Conservation (phyloP, 2,329 filamentous ascomycete genomes). For the Rhytidhysteron rufulum region DNA sequence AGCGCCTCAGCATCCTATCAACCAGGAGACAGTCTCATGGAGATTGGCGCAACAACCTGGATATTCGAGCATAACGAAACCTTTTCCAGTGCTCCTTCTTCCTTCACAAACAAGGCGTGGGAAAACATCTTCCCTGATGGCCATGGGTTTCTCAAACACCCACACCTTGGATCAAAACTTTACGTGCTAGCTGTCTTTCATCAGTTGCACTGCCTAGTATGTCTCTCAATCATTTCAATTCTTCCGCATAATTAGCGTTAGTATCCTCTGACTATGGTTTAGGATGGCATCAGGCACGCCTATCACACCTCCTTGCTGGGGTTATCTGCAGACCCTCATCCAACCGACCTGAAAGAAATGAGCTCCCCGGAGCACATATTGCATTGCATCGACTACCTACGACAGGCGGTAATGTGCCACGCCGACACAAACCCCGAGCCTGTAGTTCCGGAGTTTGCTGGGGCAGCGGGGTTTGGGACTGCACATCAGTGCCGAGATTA, state of each 20-base stretch:
- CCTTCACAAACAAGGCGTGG: conserved; percentile 8
- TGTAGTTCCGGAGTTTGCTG: conserved; percentile 2
- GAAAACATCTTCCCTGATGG: conserved; percentile 8
- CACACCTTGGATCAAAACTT: conserved; percentile 9
- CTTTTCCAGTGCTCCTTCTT: neutral
- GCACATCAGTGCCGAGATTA: conserved; percentile 9
- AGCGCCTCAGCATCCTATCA: too few relatives aligned
- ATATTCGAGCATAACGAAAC: neutral
- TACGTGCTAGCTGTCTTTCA: conserved; percentile 15
- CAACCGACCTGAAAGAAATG: neutral
- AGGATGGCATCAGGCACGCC: conserved; percentile 2
- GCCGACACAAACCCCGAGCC: conserved; percentile 9
- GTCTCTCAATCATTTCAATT: neutral
- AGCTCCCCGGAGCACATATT: conserved; percentile 4
- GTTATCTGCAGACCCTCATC: neutral
- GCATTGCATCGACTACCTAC: conserved; percentile 10
- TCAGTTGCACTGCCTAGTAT: conserved; percentile 14
- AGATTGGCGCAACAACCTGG: too few relatives aligned
- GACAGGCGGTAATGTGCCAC: conserved; percentile 10
- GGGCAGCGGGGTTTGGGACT: conserved; percentile 8
- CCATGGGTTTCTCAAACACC: conserved; percentile 14
- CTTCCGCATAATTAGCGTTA: neutral
- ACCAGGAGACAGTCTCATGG: too few relatives aligned
- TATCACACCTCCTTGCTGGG: too few relatives aligned
- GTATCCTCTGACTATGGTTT: conserved; percentile 1